Evolutionary conservation across 257 asterid species (phyloP), one percentile per base, ranked within the genome.

Genomic region (Nicotiana knightiana): DNA sequence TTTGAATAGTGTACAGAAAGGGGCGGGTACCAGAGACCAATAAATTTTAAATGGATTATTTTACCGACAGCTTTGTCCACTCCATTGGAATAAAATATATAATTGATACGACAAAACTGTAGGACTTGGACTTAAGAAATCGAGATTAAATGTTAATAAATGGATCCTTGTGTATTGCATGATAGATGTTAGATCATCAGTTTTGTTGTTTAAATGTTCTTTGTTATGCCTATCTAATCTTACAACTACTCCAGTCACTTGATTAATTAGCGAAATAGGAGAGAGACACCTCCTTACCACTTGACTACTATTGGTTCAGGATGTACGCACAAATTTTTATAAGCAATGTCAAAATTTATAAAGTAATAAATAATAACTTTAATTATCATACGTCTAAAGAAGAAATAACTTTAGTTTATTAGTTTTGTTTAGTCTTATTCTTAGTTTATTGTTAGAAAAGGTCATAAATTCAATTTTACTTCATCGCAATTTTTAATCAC

Each of bases 241-340:
- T 67, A 68, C 83, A 88, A 78, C 89, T 12, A 84, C 87, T 84
- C 86, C 54, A 76, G 77, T 81, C 87, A 86, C 83, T 88, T 83
- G 81, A 83, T 80, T 73, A 8, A 67, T 26, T 43, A 37, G 2
- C 2, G 43, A 5, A 37, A 37, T 37, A 37, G 46, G 46, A 37
- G 9, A 37, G 43, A 33, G 35, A 35, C 7, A 37, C 46, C 46
- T 6, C 46, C 46, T 37, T 37, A 37, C 5, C 43, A 37, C 46
- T 30, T 30, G 33, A 30, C 33, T 30, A 30, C 3, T 30, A 1
- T 2, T 2, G 3, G 33, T 30, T 28, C 30, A 28, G 30, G 30
- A 1, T 1, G 30, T 28, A 28, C 30, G 1, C 30, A 28, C 0
- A 28, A 28, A 28, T 28, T 28, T 30, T 30, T 30, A 2, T 30